Evolutionary conservation across 495 filamentous ascomycete species (phyloP).

Genomic region (Neurospora sp.): DNA sequence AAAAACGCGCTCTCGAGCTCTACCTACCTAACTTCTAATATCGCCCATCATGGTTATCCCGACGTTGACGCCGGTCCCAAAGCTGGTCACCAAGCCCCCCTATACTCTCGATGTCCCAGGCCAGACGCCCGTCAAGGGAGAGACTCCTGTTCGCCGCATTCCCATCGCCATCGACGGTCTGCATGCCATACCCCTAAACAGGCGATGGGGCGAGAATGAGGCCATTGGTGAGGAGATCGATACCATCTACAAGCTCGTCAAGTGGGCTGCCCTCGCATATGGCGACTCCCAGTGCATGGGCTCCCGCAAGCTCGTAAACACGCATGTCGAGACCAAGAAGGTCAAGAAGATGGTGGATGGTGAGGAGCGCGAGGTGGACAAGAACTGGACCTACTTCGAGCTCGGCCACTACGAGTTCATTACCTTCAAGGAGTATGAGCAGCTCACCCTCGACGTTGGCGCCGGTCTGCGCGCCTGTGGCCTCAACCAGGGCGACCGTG

Average conservation of each 20-base stretch:
- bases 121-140: conserved; percentile 60
- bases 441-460: conserved; percentile 60
- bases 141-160: conserved; percentile 83
- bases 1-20: background rate
- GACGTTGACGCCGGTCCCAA: background rate
- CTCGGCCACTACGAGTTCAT: conserved; percentile 78
- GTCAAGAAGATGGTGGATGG: conserved; percentile 94
- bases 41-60: background rate
- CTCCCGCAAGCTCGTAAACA: conserved; percentile 67
- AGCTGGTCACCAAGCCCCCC: conserved; percentile 35
- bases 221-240: conserved; percentile 55
- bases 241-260: conserved; percentile 84
- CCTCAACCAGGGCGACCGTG: conserved; percentile 55
- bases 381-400: conserved; percentile 95
- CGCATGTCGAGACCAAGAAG: conserved; percentile 89
- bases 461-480: conserved; percentile 72
- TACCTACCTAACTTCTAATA: background rate
- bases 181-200: conserved; percentile 29
- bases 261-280: conserved; percentile 63
- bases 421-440: conserved; percentile 82
- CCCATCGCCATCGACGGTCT: conserved; percentile 62
- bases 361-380: conserved; percentile 78
- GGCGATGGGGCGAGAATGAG: background rate
- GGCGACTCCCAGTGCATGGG: conserved; percentile 85
- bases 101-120: conserved; percentile 75